Evolutionary conservation across 1,284 basidiomycete genomes (phyloP), one percentile per base, ranked within the genome.

Genomic region (Cutaneotrichosporon cutaneum): DNA sequence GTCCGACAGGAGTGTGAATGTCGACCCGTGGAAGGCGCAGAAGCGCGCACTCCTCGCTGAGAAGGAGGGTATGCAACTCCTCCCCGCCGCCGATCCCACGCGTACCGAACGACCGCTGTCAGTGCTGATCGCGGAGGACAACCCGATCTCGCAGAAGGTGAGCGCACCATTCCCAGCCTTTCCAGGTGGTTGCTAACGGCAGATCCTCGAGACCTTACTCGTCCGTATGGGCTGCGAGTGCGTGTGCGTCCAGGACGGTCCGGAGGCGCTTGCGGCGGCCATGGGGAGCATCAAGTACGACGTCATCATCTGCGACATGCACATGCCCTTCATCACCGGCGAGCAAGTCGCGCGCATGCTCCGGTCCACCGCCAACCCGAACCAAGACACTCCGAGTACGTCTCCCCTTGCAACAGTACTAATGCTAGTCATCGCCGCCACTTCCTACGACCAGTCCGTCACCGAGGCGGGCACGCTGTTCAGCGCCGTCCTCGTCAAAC

Each of bases 101-200:
- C 36, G 54, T 0, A 14, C 51, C 2, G 55, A 47, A 0, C 52
- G 56, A 11, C 32, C 61, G 0, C 87, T 98, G 58, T 94, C 91
- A 22, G 94, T 93, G 71, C 80, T 99, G 36, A 85, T 99, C 52
- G 96, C 94, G 0, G 96, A 99, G 76, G 94, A 98, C 74, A 99
- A 99, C 74, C 95, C 95, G 0, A 96, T 94, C 70, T 94, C 92
- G 0, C 91, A 90, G 58, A 95, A 94, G 67, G 72, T 74, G 56
- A 64, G 52, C 73, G 42, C 68, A 68, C 39, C 59, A 68, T n/a
- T 14, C 16, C 16, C 3, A 21, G 16, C 39, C 59, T 67, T n/a
- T 14, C 16, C 16, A 2, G 16, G 16, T 13, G 16, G 3, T n/a
- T 2, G 18, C 54, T 61, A 24, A 59, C 57, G 6, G 6, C 54